Conservation (phyloP, 345 rosid species). For the Moricandia moricandioides region DNA sequence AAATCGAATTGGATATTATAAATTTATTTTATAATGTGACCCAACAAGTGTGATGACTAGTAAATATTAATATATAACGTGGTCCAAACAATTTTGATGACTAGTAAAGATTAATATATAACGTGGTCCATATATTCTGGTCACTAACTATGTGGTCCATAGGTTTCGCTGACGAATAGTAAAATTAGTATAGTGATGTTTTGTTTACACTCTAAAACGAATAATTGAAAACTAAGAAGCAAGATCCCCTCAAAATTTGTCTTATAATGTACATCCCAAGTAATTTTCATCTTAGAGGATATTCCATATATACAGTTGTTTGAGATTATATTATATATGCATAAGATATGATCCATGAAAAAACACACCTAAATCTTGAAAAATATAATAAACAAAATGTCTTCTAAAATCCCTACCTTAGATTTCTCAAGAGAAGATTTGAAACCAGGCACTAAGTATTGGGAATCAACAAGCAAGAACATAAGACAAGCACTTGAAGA, state of each 20-base stretch:
- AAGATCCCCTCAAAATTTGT: conserved; percentile 26
- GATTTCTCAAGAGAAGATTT: conserved; percentile 37
- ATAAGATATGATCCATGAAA: not conserved
- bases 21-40: not conserved
- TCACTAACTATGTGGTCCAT: conserved; percentile 11
- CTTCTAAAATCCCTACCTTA: conserved; percentile 14
- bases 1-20: not conserved
- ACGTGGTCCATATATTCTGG: not conserved
- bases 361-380: not conserved
- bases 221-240: conserved; percentile 13
- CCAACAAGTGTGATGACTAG: not conserved
- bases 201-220: conserved; percentile 24
- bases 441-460: conserved; percentile 27
- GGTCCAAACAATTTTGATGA: not conserved
- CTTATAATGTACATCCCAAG: conserved; percentile 22
- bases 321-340: not conserved
- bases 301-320: not conserved
- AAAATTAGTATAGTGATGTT: not conserved
- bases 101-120: not conserved
- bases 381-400: not conserved
- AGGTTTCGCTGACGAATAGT: not conserved
- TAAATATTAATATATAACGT: not conserved
- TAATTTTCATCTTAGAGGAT: not conserved
- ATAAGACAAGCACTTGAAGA: conserved; percentile 28
- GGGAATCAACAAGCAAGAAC: conserved; percentile 30